Evolutionary conservation across 371 early-diverging fungal genomes (phyloP).

Genomic region (Lichtheimia corymbifera): DNA sequence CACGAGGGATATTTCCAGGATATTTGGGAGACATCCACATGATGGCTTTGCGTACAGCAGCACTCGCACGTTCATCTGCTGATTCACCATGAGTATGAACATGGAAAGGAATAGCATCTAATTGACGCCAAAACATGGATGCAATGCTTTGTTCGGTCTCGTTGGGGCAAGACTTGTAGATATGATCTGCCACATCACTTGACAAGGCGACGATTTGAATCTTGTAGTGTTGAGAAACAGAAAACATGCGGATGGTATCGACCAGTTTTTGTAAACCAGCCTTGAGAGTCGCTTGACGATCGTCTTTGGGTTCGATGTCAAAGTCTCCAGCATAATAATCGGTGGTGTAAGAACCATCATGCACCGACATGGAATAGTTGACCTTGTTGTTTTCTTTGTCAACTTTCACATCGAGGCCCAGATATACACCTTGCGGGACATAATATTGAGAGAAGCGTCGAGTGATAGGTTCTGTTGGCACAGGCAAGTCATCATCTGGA

Average conservation of each 20-base stretch:
- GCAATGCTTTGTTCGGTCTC: constrained; percentile 37
- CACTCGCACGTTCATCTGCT: constrained; percentile 72
- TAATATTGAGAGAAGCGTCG: constrained; percentile 38
- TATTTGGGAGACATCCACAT: constrained; percentile 73
- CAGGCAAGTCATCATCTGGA: constrained; percentile 14
- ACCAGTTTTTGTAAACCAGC: constrained; percentile 37
- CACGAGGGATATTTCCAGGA: constrained; percentile 73
- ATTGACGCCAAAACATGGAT: constrained; percentile 69
- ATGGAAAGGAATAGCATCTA: constrained; percentile 73
- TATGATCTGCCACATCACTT: constrained; percentile 20
- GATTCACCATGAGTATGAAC: constrained; percentile 56
- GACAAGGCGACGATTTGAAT: constrained; percentile 54
- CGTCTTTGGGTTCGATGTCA: constrained; percentile 9
- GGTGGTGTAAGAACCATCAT: constrained; percentile 60
- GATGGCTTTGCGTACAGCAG: constrained; percentile 69
- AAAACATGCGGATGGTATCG: constrained; percentile 41
- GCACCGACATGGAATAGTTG: constrained; percentile 50
- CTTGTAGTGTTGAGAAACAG: constrained; percentile 52
- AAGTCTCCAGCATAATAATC: constrained; percentile 48
- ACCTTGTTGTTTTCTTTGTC: constrained; percentile 24
- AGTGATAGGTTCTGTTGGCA: constrained; percentile 27
- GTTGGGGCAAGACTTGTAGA: constrained; percentile 11
- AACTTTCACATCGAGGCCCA: constrained; percentile 61
- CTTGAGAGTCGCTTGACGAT: constrained; percentile 20
- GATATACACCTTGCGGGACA: constrained; percentile 56